A percentile compares a stretch with the other conserved stretches of the same genome.
Evolutionary conservation across 2,329 filamentous ascomycete species (phyloP).

Genomic region (Tympanopsis confertula): DNA sequence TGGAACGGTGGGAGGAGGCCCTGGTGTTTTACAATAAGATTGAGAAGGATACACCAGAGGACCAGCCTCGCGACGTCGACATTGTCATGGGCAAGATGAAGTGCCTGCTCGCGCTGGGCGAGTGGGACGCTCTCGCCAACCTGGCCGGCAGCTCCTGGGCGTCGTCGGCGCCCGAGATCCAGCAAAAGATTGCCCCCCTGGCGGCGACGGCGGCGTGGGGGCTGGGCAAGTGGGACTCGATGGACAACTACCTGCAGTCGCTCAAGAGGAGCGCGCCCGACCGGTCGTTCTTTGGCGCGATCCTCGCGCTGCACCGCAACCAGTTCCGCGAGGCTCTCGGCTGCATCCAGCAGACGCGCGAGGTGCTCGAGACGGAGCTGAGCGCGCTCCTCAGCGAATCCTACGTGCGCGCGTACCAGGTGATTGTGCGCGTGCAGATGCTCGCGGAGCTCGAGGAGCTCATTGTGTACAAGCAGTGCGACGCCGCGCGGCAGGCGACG

Average conservation of each 20-base stretch:
- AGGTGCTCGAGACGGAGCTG: slow-evolving; percentile 91
- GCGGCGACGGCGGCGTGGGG: slow-evolving; percentile 96
- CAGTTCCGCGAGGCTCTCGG: slow-evolving; percentile 84
- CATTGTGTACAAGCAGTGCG: slow-evolving; percentile 92
- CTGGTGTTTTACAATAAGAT: slow-evolving; percentile 82
- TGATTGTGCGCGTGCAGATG: slow-evolving; percentile 98
- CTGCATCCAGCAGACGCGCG: slow-evolving; percentile 83
- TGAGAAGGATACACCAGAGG: slow-evolving; percentile 54
- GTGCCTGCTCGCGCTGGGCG: slow-evolving; percentile 87
- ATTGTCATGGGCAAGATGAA: slow-evolving; percentile 99
- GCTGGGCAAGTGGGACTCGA: slow-evolving; percentile 89
- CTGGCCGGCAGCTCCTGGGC: slow-evolving; percentile 90
- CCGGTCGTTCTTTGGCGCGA: slow-evolving; percentile 93
- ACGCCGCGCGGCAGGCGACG: slow-evolving; percentile 76
- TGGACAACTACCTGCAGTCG: slow-evolving; percentile 92
- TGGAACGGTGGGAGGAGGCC: slow-evolving; percentile 96
- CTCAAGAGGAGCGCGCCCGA: slow-evolving; percentile 93
- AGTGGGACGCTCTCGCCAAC: slow-evolving; percentile 87
- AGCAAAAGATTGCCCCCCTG: slow-evolving; percentile 80
- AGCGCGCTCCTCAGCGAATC: slow-evolving; percentile 96
- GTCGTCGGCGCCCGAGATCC: slow-evolving; percentile 75
- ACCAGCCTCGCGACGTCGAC: slow-evolving; percentile 65
- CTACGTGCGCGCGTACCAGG: slow-evolving; percentile 92
- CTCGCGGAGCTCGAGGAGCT: slow-evolving; percentile 96
- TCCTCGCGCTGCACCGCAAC: slow-evolving; percentile 86